phyloP scores from a whole-genome alignment of 2,329 filamentous ascomycete genomes.

The Aureobasidium sp. region DNA sequence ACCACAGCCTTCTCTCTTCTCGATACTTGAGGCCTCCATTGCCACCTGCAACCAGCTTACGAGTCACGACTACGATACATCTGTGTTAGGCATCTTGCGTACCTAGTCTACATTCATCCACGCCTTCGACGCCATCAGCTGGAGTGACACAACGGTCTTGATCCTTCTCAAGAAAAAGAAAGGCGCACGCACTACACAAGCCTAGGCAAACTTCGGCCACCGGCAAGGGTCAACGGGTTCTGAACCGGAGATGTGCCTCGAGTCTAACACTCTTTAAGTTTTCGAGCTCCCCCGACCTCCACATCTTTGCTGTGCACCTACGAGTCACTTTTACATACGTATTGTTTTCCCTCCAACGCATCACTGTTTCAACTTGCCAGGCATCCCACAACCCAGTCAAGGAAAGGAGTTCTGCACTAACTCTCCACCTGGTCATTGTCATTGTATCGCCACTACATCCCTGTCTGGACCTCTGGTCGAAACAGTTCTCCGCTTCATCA shows the following conservation, averaged over 20 bases:
- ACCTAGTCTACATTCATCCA: not conserved
- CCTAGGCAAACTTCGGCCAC: not conserved
- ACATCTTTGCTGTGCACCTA: not conserved
- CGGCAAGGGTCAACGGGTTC: constrained; percentile 5
- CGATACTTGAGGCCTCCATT: not conserved
- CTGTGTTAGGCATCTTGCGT: not conserved
- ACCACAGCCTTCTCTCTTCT: not conserved
- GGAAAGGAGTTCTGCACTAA: not conserved
- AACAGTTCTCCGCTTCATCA: not conserved
- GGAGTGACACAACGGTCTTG: not conserved
- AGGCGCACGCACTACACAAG: not conserved
- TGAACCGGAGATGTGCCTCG: not conserved
- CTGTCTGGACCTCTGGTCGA: not conserved
- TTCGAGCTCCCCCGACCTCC: constrained; percentile 1
- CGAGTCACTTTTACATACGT: constrained; percentile 5
- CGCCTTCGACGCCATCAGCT: not conserved
- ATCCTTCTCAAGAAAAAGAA: not conserved
- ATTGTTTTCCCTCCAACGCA: not conserved
- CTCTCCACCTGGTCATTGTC: not conserved
- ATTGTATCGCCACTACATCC: not conserved
- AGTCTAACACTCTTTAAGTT: constrained; percentile 5
- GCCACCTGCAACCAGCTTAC: not conserved
- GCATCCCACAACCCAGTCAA: not conserved
- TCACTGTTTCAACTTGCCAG: constrained; percentile 1
- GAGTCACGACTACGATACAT: not conserved